A percentile compares a stretch with the other conserved stretches of the same genome.
phyloP scores from a whole-genome alignment of 495 filamentous ascomycete species.

The Penicillium atrosanguineum region DNA sequence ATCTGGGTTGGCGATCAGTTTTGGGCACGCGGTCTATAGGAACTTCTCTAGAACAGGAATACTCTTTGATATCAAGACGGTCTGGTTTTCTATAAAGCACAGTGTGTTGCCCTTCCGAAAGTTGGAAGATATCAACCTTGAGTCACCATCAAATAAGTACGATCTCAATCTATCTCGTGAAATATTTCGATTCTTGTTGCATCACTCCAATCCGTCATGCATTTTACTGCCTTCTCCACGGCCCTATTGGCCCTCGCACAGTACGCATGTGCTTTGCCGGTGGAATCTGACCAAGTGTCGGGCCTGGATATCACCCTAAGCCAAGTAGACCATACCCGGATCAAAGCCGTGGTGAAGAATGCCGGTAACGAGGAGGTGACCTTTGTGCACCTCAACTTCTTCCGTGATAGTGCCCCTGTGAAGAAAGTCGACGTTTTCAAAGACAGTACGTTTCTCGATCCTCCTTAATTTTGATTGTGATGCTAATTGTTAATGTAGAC shows the following conservation, averaged over 20 bases:
- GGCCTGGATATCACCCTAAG: constrained; percentile 53
- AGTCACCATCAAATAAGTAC: neutral
- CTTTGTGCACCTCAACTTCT: constrained; percentile 60
- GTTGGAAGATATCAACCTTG: neutral
- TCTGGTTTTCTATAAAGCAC: constrained; percentile 2
- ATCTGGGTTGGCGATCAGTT: constrained; percentile 1
- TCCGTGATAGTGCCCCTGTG: constrained; percentile 55
- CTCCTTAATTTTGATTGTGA: neutral
- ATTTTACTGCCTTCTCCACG: constrained; percentile 14
- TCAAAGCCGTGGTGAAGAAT: constrained; percentile 63
- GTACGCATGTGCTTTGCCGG: constrained; percentile 36
- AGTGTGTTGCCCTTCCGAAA: neutral
- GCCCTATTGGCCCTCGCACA: constrained; percentile 43
- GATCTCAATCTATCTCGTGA: neutral
- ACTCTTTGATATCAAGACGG: neutral
- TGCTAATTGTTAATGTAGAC: constrained; percentile 27
- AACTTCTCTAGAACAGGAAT: neutral
- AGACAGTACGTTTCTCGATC: constrained; percentile 36
- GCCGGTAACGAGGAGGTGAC: constrained; percentile 52
- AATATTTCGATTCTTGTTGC: neutral
- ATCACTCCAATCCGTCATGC: constrained; percentile 14
- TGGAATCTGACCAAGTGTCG: constrained; percentile 40
- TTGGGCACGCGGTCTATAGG: neutral
- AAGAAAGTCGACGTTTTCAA: constrained; percentile 60
- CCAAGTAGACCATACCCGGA: constrained; percentile 51